A percentile compares a stretch with the other conserved stretches of the same genome.
Conservation (phyloP, 2,329 filamentous ascomycete species). For the Cordyceps pruinosa region DNA sequence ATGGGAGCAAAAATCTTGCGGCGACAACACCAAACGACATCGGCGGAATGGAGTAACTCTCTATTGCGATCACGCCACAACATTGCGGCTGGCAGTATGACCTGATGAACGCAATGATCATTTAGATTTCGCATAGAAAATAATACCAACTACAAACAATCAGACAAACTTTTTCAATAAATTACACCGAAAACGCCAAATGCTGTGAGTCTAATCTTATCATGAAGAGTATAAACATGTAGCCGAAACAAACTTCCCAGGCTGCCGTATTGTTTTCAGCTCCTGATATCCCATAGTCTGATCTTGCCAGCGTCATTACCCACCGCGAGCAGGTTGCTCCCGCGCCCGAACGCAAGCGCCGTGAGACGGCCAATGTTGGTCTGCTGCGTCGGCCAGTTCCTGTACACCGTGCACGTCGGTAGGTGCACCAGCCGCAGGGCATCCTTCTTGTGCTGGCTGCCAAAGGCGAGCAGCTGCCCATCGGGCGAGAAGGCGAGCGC, state of each 20-base stretch:
- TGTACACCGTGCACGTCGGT: constrained; percentile 87
- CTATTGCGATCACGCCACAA: neutral
- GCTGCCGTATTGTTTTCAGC: constrained; percentile 30
- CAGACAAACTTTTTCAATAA: constrained; percentile 1
- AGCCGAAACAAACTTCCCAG: neutral
- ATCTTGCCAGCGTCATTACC: constrained; percentile 87
- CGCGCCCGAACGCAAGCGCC: constrained; percentile 59
- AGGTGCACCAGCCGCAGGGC: constrained; percentile 82
- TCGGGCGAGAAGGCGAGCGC: constrained; percentile 77
- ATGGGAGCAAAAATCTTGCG: neutral
- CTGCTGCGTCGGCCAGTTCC: constrained; percentile 90
- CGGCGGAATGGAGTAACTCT: neutral
- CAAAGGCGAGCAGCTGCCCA: constrained; percentile 82
- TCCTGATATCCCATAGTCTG: constrained; percentile 80
- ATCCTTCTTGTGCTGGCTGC: constrained; percentile 80
- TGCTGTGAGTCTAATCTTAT: constrained; percentile 9
- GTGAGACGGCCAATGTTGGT: constrained; percentile 84
- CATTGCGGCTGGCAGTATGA: neutral
- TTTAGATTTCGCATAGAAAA: neutral
- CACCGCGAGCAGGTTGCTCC: constrained; percentile 68
- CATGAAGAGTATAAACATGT: neutral
- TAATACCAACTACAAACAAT: neutral
- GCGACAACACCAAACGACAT: neutral
- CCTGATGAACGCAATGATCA: neutral
- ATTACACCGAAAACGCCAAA: constrained; percentile 4